Conservation (phyloP, 805 yeast genomes). For the Monosporozyma solicola region DNA sequence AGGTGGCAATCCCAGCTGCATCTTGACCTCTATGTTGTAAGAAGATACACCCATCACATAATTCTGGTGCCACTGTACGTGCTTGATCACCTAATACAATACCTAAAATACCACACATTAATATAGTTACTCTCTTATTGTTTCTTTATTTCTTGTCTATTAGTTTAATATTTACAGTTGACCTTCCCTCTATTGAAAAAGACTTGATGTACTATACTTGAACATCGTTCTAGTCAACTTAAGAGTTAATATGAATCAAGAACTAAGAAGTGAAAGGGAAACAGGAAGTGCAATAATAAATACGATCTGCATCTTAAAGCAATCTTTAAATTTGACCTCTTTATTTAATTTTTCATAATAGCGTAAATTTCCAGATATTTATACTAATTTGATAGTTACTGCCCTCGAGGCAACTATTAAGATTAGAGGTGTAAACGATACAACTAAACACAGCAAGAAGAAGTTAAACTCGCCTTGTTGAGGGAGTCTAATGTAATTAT, state of each 20-base stretch:
- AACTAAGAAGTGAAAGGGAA: background rate
- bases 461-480: background rate
- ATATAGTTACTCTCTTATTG: background rate
- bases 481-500: no score
- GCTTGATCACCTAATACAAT: constrained; percentile 70
- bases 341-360: background rate
- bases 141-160: background rate
- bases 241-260: background rate
- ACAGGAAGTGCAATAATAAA: no score
- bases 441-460: background rate
- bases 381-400: background rate
- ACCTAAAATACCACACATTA: constrained; percentile 94
- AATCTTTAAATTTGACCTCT: background rate
- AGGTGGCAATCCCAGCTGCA: constrained; percentile 97
- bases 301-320: background rate
- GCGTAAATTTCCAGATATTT: background rate
- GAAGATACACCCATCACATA: constrained; percentile 86
- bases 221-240: background rate
- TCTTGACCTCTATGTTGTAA: constrained; percentile 98
- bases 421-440: background rate
- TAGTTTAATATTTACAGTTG: background rate
- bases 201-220: background rate
- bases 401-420: background rate
- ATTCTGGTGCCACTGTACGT: constrained; percentile 73
- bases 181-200: background rate